Evolutionary conservation across 179 eudicot species (phyloP).

Genomic region (Corrigiola litoralis): DNA sequence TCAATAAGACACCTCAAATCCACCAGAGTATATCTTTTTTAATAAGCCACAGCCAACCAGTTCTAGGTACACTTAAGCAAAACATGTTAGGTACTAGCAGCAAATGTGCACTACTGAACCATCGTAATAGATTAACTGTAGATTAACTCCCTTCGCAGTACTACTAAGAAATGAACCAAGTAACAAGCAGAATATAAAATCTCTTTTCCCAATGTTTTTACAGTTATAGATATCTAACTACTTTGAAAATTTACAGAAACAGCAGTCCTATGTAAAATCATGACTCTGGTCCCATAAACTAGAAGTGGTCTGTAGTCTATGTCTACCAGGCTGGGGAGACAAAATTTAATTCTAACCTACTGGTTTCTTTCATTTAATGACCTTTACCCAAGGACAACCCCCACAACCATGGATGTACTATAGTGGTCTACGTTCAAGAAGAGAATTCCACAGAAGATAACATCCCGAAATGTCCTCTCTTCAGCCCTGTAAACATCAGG

Average conservation of each 20-base stretch:
- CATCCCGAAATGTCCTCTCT: slow-evolving; percentile 9
- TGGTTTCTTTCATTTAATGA: slow-evolving; percentile 16
- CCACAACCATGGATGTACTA: slow-evolving; percentile 14
- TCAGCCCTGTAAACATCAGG: slow-evolving; percentile 14
- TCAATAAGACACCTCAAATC: not conserved
- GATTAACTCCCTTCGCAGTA: not conserved
- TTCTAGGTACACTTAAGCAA: not conserved
- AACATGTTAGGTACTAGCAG: not conserved
- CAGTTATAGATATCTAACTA: not conserved
- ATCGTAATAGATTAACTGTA: not conserved
- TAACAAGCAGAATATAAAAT: too few species aligned
- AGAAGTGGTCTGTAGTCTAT: slow-evolving; percentile 7
- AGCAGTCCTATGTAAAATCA: not conserved
- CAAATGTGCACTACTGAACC: not conserved
- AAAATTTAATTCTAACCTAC: slow-evolving; percentile 17
- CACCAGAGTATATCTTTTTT: not conserved
- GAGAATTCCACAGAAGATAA: slow-evolving; percentile 11
- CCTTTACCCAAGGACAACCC: slow-evolving; percentile 17
- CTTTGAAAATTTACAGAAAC: not conserved
- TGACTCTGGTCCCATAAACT: slow-evolving; percentile 28
- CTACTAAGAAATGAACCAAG: too few species aligned
- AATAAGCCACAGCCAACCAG: too few species aligned
- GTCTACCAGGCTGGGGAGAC: slow-evolving; percentile 25
- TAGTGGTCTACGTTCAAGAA: slow-evolving; percentile 25
- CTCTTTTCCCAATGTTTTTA: not conserved